Percentiles rank a stretch among this genome's conserved stretches.
Conservation (phyloP, 2,329 filamentous ascomycete species). For the Gaeumannomyces tritici region DNA sequence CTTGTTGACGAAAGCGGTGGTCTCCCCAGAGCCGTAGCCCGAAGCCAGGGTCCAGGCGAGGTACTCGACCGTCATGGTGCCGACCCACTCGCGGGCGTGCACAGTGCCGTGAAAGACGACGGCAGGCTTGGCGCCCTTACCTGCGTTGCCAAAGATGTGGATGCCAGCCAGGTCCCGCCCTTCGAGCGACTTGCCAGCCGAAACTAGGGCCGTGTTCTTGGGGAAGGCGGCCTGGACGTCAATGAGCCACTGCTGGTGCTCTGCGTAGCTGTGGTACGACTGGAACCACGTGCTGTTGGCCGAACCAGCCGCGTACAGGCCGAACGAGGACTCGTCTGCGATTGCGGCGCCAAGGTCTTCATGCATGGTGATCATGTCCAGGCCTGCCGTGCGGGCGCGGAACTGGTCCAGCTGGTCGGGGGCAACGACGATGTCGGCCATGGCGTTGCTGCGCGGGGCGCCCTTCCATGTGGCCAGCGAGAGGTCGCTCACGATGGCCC, state of each 20-base stretch:
- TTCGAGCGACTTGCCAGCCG: slow-evolving; percentile 32
- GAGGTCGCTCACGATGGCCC: slow-evolving; percentile 22
- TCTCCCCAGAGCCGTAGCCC: slow-evolving; percentile 27
- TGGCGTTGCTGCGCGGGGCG: slow-evolving; percentile 20
- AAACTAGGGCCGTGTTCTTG: slow-evolving; percentile 35
- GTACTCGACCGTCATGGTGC: slow-evolving; percentile 45
- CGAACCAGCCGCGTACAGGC: slow-evolving; percentile 16
- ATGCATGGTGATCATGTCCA: slow-evolving; percentile 21
- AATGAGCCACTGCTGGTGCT: slow-evolving; percentile 38
- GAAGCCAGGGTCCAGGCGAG: slow-evolving; percentile 38
- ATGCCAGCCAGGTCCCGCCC: slow-evolving; percentile 49
- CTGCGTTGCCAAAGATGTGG: slow-evolving; percentile 38
- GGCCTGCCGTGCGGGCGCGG: slow-evolving; percentile 12
- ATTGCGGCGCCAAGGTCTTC: slow-evolving; percentile 29
- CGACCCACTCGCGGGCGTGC: slow-evolving; percentile 53
- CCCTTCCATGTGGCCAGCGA: slow-evolving; percentile 27
- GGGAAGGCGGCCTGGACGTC: slow-evolving; percentile 35
- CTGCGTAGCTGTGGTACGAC: slow-evolving; percentile 40
- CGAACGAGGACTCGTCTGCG: slow-evolving; percentile 20
- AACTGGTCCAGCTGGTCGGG: slow-evolving; percentile 24
- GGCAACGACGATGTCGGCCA: slow-evolving; percentile 30
- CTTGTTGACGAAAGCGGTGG: slow-evolving; percentile 40
- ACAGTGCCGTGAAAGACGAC: slow-evolving; percentile 47
- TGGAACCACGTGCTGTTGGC: slow-evolving; percentile 37
- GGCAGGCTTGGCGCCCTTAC: slow-evolving; percentile 35